These are phyloP conservation scores for Sporobolomyces phaffii DNA, from an alignment of 768 basidiomycete species.

Conservation along the genomic window DNA sequence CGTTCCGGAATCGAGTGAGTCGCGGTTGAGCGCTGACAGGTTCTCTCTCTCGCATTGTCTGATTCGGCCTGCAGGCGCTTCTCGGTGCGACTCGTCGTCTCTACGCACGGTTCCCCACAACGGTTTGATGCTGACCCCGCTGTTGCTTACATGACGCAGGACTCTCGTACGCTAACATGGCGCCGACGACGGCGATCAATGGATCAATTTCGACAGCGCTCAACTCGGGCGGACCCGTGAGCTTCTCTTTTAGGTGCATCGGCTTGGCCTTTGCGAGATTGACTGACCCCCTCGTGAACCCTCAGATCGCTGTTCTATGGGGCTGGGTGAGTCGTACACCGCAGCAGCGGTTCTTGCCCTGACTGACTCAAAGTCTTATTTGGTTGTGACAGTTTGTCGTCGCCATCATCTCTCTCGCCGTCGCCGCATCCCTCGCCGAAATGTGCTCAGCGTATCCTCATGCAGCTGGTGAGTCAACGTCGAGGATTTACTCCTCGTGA, in stretches of 20 bases:
- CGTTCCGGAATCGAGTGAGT: no score
- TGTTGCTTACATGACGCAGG: no score
- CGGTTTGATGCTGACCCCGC: no score
- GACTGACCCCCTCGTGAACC: no score
- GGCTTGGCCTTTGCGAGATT: no score
- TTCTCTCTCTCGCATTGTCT: neutral
- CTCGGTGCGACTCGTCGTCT: constrained; percentile 3
- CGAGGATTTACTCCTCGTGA: no score
- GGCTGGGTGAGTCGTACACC: constrained; percentile 7
- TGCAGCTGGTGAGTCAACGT: constrained; percentile 19
- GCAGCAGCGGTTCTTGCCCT: neutral
- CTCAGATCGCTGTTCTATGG: constrained; percentile 9
- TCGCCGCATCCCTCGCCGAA: constrained; percentile 15
- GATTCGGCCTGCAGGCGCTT: constrained; percentile 10
- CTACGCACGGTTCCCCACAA: no score
- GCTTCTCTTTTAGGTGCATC: neutral
- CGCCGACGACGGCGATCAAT: constrained; percentile 14
- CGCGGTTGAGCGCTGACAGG: no score
- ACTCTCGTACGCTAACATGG: constrained; percentile 14
- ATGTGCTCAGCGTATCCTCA: constrained; percentile 31
- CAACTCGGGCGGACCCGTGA: constrained; percentile 5
- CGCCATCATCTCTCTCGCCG: neutral
- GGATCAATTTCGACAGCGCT: constrained; percentile 8
- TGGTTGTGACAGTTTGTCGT: neutral
- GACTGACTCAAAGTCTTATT: neutral